Base-by-base conservation (phyloP, 2,329 filamentous ascomycete genomes). In the Phaeosphaeriaceae sp. region DNA sequence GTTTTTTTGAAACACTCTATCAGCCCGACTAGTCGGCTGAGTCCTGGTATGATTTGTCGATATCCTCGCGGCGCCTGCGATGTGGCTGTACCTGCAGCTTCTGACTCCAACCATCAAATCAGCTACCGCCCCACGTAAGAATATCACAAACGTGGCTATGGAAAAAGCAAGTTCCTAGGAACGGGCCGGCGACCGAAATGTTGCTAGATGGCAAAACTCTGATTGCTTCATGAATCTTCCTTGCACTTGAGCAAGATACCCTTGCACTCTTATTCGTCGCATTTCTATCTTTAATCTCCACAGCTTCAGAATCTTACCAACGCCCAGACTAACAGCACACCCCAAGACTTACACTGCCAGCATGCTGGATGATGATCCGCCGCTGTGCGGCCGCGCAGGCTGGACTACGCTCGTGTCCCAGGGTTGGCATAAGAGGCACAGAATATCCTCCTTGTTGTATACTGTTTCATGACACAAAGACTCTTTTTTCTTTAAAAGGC, bases 21-120 rank as follows among this genome's bases (percentile, higher is more conserved):
- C 23, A 18, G 20, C 6, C 8, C 23, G 23, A 26, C 23, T 26
- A 26, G 23, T 26, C 11, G 23, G 23, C 23, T 26, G 11, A 8
- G 11, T 26, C 11, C 11, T 26, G 6, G 23, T 26, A 26, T 26
- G 23, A 26, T 26, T 26, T 8, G 23, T 26, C 23, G 23, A 21
- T 15, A 15, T 37, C 18, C 11, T 15, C 16, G 34, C 33, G 33
- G 20, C 33, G 42, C 20, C 33, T 29, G 16, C 41, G 16, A 26
- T 29, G 42, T 45, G 42, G 42, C 42, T 45, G 42, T 45, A 45
- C 42, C 42, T 45, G 42, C 33, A 36, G 37, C 11, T 32, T 28
- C 34, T 16, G 43, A 26, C 18, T 6, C 23, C 29, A 15, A n/a
- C 28, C 17, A 17, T 29, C 40, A 30, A 42, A 42, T 35, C 18